phyloP scores from a whole-genome alignment of 495 filamentous ascomycete species.

The Xylaria venustula region DNA sequence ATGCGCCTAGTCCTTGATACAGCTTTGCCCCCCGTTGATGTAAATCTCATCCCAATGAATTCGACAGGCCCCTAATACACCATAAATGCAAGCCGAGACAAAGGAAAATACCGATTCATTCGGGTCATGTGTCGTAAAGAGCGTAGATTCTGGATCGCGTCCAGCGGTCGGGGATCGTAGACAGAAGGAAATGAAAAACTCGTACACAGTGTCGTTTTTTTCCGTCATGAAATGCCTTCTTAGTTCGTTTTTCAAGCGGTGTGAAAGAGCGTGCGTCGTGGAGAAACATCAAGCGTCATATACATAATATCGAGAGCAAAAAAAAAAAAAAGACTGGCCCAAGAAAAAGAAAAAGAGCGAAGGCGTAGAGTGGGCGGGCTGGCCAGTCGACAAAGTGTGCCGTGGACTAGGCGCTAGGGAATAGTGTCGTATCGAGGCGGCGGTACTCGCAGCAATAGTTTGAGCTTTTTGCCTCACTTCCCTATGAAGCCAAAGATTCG shows the following conservation, averaged over 20 bases:
- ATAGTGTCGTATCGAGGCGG: neutral
- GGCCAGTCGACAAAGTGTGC: neutral
- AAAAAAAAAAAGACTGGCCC: neutral
- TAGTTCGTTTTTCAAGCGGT: neutral
- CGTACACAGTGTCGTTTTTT: neutral
- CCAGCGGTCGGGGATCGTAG: neutral
- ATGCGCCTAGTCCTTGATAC: neutral
- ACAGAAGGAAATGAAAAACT: neutral
- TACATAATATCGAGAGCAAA: neutral
- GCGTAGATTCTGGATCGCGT: neutral
- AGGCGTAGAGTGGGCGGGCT: neutral
- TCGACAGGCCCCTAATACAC: too few species aligned
- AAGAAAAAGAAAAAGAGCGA: too few species aligned
- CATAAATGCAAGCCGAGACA: too few species aligned
- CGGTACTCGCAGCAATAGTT: neutral
- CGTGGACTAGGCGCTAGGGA: neutral
- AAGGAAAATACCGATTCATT: too few species aligned
- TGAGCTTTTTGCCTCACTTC: neutral
- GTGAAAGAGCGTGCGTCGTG: neutral
- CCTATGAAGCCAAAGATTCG: conserved; percentile 24
- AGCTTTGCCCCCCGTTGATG: too few species aligned
- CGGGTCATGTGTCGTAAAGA: too few species aligned
- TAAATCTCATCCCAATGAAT: too few species aligned
- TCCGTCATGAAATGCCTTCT: neutral
- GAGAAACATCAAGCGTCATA: conserved; percentile 6